A percentile compares a stretch with the other conserved stretches of the same genome.
These are phyloP conservation scores for Capsicum chinense DNA, from an alignment of 257 asterid species.

Conservation along the genomic window DNA sequence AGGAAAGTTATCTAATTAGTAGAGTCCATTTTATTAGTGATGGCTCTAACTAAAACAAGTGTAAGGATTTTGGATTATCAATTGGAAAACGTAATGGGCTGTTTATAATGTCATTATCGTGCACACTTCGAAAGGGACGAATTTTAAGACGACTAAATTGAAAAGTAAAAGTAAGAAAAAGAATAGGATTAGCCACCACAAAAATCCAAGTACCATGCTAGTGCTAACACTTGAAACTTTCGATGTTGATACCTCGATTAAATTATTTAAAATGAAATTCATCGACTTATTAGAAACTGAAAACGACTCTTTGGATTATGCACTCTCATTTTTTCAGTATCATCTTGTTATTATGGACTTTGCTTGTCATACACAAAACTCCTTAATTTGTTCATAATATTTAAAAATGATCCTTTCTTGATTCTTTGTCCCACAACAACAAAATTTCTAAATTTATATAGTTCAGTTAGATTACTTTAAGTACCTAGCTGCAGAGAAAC, in stretches of 20 bases:
- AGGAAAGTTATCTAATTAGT: neutral
- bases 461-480: neutral
- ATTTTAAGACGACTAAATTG: neutral
- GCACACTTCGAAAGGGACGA: slow-evolving; percentile 2
- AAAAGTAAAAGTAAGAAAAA: neutral
- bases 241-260: neutral
- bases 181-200: neutral
- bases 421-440: neutral
- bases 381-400: neutral
- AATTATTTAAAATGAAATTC: neutral
- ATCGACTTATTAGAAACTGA: neutral
- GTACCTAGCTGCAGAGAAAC: neutral
- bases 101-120: neutral
- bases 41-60: neutral
- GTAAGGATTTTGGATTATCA: slow-evolving; percentile 9
- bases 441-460: neutral
- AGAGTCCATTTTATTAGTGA: neutral
- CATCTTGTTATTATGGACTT: neutral
- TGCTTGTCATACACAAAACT: neutral
- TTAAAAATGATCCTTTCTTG: neutral
- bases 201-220: neutral
- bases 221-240: neutral
- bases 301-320: neutral
- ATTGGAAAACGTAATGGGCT: neutral
- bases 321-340: neutral